Conservation (phyloP, 2,329 filamentous ascomycete genomes). For the Emmonsiellopsis sp. region DNA sequence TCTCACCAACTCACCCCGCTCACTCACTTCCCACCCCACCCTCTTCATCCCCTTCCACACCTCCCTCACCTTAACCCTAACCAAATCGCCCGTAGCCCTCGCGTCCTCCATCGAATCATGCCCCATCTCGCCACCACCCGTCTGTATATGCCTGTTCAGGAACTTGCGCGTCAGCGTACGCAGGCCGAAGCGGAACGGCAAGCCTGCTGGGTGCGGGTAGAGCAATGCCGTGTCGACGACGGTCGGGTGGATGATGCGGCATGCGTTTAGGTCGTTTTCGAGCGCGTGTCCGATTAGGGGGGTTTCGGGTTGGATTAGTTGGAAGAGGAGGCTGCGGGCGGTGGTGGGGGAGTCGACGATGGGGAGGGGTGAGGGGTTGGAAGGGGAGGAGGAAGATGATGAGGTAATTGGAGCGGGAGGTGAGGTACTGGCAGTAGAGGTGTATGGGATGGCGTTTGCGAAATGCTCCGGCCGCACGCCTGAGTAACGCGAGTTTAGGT, state of each 20-base stretch:
- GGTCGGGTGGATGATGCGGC: slow-evolving; percentile 73
- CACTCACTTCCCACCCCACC: slow-evolving; percentile 55
- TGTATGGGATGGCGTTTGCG: slow-evolving; percentile 54
- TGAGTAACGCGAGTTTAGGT: slow-evolving; percentile 87
- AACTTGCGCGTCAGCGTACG: slow-evolving; percentile 62
- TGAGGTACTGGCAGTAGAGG: slow-evolving; percentile 17
- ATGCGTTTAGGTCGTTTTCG: slow-evolving; percentile 86
- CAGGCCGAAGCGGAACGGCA: slow-evolving; percentile 72
- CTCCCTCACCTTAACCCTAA: slow-evolving; percentile 59
- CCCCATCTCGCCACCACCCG: slow-evolving; percentile 51
- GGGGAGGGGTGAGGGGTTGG: slow-evolving; percentile 48
- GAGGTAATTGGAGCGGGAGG: slow-evolving; percentile 18
- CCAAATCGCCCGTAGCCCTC: slow-evolving; percentile 76
- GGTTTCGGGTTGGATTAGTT: slow-evolving; percentile 63
- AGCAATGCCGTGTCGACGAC: slow-evolving; percentile 80
- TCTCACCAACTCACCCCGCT: slow-evolving; percentile 35
- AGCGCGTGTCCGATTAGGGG: slow-evolving; percentile 87
- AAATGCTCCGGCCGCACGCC: slow-evolving; percentile 76
- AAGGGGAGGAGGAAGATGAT: slow-evolving; percentile 15
- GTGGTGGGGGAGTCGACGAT: slow-evolving; percentile 67
- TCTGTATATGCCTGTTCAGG: slow-evolving; percentile 71
- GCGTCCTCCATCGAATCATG: slow-evolving; percentile 94
- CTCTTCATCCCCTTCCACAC: slow-evolving; percentile 60
- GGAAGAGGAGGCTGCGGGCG: slow-evolving; percentile 70
- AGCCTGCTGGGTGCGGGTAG: slow-evolving; percentile 66